These are phyloP conservation scores for Hypholoma sublateritium DNA, from an alignment of 768 basidiomycete genomes.

Conservation along the genomic window DNA sequence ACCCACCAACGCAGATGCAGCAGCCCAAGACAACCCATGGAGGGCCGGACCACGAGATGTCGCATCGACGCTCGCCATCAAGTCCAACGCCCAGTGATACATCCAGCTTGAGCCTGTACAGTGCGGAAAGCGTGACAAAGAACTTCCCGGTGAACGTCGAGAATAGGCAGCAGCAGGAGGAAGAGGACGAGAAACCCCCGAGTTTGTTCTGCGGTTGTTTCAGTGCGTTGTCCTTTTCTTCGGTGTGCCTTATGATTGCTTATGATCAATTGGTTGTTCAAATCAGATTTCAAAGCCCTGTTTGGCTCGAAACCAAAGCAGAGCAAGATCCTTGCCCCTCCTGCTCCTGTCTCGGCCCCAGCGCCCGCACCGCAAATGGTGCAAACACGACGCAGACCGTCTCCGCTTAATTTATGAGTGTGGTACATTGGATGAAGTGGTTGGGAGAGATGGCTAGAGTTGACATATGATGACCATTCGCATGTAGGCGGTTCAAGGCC, in stretches of 20 bases:
- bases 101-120: constrained; percentile 20
- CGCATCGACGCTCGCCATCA: constrained; percentile 8
- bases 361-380: constrained; percentile 16
- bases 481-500: constrained; percentile 2
- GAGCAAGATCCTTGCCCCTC: constrained; percentile 16
- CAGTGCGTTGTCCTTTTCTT: constrained; percentile 11
- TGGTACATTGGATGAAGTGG: background rate
- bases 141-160: constrained; percentile 17
- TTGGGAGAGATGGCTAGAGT: constrained; percentile 10
- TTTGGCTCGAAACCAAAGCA: constrained; percentile 19
- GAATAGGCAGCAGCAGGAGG: constrained; percentile 4
- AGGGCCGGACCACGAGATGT: constrained; percentile 11
- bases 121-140: constrained; percentile 19
- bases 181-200: constrained; percentile 14
- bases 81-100: constrained; percentile 22
- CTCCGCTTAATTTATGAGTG: constrained; percentile 18
- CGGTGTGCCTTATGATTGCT: background rate
- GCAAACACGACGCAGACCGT: constrained; percentile 18
- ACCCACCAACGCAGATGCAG: constrained; percentile 12
- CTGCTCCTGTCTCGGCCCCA: constrained; percentile 4
- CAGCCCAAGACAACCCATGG: constrained; percentile 10
- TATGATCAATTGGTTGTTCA: background rate
- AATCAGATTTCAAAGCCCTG: constrained; percentile 18
- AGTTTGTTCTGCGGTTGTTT: constrained; percentile 19
- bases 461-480: constrained; percentile 4